Evolutionary conservation across 2,329 filamentous ascomycete genomes (phyloP).

Genomic region (Monosporascus sp.): DNA sequence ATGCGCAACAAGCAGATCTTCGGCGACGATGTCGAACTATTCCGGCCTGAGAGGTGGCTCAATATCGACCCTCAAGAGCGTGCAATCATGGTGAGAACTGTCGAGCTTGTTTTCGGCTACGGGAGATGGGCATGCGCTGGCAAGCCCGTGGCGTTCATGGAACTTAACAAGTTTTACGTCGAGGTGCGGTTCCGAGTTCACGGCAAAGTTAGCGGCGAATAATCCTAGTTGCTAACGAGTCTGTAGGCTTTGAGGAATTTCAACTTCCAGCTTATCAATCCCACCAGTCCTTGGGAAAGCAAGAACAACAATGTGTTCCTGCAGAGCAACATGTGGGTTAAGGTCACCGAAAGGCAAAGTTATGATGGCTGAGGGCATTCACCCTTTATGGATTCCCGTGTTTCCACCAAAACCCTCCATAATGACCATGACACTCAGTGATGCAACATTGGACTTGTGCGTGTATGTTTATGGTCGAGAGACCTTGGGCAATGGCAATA

Average conservation of each 20-base stretch:
- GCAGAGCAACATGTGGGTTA: constrained; percentile 15
- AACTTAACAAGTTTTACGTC: constrained; percentile 33
- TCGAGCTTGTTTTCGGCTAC: constrained; percentile 32
- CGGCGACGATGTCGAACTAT: constrained; percentile 29
- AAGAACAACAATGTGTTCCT: constrained; percentile 14
- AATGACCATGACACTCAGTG: too few relatives aligned
- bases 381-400: too few relatives aligned
- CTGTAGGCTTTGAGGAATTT: not conserved
- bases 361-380: too few relatives aligned
- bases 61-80: constrained; percentile 22
- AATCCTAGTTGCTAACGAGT: not conserved
- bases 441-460: too few relatives aligned
- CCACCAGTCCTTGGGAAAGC: constrained; percentile 5
- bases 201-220: not conserved
- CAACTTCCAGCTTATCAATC: constrained; percentile 17
- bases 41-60: constrained; percentile 37
- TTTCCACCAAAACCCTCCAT: too few relatives aligned
- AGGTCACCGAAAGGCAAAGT: constrained; percentile 4
- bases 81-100: constrained; percentile 22
- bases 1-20: constrained; percentile 23
- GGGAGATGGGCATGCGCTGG: constrained; percentile 33
- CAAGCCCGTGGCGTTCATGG: constrained; percentile 32
- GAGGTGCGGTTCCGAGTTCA: constrained; percentile 24
- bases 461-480: too few relatives aligned
- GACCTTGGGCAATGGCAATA: too few relatives aligned